A percentile compares a stretch with the other conserved stretches of the same genome.
Conservation (phyloP, 495 filamentous ascomycete species). For the Penicillium desertorum region DNA sequence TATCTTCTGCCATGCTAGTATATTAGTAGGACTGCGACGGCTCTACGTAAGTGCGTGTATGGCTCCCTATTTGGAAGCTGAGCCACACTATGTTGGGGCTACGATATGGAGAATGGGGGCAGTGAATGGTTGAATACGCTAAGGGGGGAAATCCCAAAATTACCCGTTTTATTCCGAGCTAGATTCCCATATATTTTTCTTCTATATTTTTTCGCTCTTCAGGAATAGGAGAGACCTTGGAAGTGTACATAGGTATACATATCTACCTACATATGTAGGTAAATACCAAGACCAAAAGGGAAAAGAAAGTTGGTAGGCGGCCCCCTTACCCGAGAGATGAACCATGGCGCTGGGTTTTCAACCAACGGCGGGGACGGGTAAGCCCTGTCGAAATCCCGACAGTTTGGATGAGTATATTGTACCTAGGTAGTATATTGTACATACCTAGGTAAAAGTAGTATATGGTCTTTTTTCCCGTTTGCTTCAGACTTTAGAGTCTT, state of each 20-base stretch:
- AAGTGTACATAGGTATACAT: too few relatives aligned
- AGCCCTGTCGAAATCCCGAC: constrained; percentile 31
- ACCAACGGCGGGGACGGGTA: constrained; percentile 22
- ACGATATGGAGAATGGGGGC: not conserved
- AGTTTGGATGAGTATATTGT: constrained; percentile 21
- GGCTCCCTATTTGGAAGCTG: not conserved
- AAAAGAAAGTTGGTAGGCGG: constrained; percentile 1
- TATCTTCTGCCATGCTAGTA: not conserved
- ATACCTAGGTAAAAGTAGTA: too few relatives aligned
- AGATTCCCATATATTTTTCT: too few relatives aligned
- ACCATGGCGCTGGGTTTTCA: constrained; percentile 45
- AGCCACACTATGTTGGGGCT: not conserved
- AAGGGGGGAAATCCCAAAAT: not conserved
- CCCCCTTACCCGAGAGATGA: constrained; percentile 37
- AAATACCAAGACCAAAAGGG: too few relatives aligned
- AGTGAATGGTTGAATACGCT: not conserved
- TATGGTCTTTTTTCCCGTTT: not conserved
- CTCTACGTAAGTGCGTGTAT: not conserved
- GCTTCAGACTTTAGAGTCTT: not conserved
- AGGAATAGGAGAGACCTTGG: too few relatives aligned
- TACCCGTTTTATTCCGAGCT: too few relatives aligned
- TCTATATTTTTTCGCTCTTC: too few relatives aligned
- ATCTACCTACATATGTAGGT: too few relatives aligned
- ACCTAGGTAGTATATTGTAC: not conserved
- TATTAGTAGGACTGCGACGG: not conserved